Conservation (phyloP, 176 grass and related monocot species). For the Oryza longistaminata region DNA sequence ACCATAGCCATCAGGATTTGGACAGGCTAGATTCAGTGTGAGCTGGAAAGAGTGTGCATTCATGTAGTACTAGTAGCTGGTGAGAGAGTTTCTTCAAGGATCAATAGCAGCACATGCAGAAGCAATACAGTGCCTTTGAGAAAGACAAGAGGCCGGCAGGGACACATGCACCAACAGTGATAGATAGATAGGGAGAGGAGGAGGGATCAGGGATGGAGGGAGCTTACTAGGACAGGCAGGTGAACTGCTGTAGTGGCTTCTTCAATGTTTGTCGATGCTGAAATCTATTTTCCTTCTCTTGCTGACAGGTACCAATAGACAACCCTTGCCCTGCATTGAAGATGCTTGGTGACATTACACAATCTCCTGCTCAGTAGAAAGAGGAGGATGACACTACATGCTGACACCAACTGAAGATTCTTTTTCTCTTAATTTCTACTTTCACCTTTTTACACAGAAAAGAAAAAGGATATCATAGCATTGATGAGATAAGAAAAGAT, state of each 20-base stretch:
- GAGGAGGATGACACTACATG: not conserved
- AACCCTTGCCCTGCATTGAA: conserved; percentile 87
- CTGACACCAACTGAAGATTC: conserved; percentile 28
- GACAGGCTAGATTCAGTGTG: conserved; percentile 4
- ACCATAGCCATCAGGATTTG: not conserved
- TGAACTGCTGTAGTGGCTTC: conserved; percentile 6
- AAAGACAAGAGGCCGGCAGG: not conserved
- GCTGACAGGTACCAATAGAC: conserved; percentile 80
- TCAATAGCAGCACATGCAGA: conserved; percentile 29
- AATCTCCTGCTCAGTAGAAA: conserved; percentile 53
- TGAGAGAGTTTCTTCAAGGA: conserved; percentile 31
- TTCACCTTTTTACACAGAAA: conserved; percentile 4
- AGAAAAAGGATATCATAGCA: conserved; percentile 25
- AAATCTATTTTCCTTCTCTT: conserved; percentile 30
- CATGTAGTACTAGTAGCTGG: conserved; percentile 31
- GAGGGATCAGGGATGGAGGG: not conserved
- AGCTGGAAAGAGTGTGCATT: conserved; percentile 47
- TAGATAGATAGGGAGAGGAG: not conserved
- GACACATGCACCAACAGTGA: conserved; percentile 41
- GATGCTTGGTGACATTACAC: conserved; percentile 74
- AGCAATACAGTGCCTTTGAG: not conserved
- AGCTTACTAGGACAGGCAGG: conserved; percentile 1
- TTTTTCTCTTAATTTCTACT: not conserved
- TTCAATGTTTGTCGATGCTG: conserved; percentile 35
- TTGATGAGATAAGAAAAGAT: conserved; percentile 24